Evolutionary conservation across 2,329 filamentous ascomycete species (phyloP).

Genomic region (Phoma sp.): DNA sequence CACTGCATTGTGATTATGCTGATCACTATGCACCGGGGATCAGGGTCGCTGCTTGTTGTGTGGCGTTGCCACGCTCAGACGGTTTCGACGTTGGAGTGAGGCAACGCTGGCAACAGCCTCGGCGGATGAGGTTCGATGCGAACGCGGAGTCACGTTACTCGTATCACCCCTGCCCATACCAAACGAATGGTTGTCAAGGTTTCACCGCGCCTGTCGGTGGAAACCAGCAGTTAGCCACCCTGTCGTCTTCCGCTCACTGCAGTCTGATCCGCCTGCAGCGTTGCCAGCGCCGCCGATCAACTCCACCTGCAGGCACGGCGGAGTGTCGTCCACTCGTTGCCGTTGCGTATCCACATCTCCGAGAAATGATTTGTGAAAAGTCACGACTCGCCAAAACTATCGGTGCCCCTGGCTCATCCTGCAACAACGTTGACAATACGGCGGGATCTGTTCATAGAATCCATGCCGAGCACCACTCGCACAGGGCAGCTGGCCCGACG

Average conservation of each 20-base stretch:
- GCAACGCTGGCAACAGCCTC: conserved; percentile 14
- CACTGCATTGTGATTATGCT: conserved; percentile 9
- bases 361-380: conserved; percentile 13
- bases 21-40: conserved; percentile 9
- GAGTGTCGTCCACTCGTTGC: conserved; percentile 14
- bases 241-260: conserved; percentile 13
- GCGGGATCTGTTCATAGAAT: conserved; percentile 12
- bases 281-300: conserved; percentile 15
- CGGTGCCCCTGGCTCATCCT: conserved; percentile 11
- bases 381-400: conserved; percentile 8
- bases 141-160: conserved; percentile 15
- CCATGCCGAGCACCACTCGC: conserved; percentile 8
- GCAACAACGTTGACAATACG: conserved; percentile 17
- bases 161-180: conserved; percentile 4
- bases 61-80: conserved; percentile 10
- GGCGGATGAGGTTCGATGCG: conserved; percentile 7
- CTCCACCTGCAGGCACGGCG: conserved; percentile 14
- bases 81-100: conserved; percentile 13
- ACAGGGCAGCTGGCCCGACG: conserved; percentile 15
- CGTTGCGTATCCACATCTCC: conserved; percentile 14
- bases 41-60: conserved; percentile 7
- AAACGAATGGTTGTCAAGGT: conserved; percentile 16
- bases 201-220: conserved; percentile 11
- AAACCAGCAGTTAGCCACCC: conserved; percentile 9
- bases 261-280: conserved; percentile 17